Evolutionary conservation across 2,329 filamentous ascomycete species (phyloP).

Genomic region (Colletotrichum acutatum): DNA sequence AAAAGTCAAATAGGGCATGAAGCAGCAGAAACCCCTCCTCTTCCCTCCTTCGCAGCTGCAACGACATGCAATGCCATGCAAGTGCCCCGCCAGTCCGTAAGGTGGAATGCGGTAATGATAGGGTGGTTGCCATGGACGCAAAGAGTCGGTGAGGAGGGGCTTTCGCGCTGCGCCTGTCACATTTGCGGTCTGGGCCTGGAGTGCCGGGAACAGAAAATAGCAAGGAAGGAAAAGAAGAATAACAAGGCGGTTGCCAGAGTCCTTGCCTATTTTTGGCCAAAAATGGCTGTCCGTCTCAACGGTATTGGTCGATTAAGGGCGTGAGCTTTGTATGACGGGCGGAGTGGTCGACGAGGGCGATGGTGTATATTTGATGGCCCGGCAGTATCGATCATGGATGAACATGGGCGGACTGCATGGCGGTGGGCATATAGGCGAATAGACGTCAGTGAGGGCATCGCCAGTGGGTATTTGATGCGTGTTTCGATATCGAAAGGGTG

Average conservation of each 20-base stretch:
- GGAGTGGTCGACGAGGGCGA: not conserved
- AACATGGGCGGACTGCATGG: conserved; percentile 8
- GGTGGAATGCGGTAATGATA: conserved; percentile 13
- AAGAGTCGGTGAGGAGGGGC: conserved; percentile 35
- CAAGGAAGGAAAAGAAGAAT: not conserved
- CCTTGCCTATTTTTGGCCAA: conserved; percentile 28
- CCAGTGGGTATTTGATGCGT: conserved; percentile 25
- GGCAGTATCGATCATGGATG: conserved; percentile 16
- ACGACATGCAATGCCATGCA: conserved; percentile 35
- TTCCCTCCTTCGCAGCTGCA: conserved; percentile 29
- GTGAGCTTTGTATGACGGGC: conserved; percentile 4
- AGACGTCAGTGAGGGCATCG: conserved; percentile 33
- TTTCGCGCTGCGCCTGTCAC: conserved; percentile 27
- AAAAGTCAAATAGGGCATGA: conserved; percentile 30
- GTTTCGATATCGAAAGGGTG: conserved; percentile 7
- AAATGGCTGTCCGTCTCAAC: not conserved
- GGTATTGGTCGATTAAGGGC: conserved; percentile 16
- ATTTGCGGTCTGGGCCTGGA: conserved; percentile 33
- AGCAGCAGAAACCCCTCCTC: conserved; percentile 14
- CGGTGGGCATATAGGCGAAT: conserved; percentile 21
- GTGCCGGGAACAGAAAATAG: not conserved
- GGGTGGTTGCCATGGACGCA: conserved; percentile 32
- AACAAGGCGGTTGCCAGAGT: conserved; percentile 5
- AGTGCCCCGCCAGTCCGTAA: conserved; percentile 31
- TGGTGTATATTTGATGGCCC: conserved; percentile 1